These are phyloP conservation scores for Aspergillus sp. DNA, from an alignment of 2,329 filamentous ascomycete genomes.

Conservation along the genomic window DNA sequence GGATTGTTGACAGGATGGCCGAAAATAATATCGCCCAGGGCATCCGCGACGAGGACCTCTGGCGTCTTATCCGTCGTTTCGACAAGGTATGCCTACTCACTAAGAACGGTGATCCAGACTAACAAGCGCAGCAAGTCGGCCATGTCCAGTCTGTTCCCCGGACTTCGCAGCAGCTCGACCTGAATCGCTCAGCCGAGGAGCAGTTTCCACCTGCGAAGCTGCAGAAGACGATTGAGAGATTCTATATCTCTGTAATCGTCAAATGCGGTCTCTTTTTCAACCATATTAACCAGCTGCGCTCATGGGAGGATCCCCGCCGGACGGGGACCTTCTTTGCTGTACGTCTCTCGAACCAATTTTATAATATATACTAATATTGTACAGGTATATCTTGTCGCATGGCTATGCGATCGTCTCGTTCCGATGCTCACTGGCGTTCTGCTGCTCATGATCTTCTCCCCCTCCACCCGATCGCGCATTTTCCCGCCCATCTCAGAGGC, in stretches of 20 bases:
- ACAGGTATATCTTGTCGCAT: conserved; percentile 61
- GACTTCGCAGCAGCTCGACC: conserved; percentile 63
- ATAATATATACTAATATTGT: not conserved
- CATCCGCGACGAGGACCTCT: conserved; percentile 59
- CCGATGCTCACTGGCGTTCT: conserved; percentile 60
- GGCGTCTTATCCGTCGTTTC: conserved; percentile 70
- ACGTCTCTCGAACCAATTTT: conserved; percentile 15
- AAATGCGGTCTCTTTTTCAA: conserved; percentile 66
- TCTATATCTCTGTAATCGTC: conserved; percentile 78
- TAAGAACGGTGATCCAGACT: not conserved
- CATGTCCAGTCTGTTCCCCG: conserved; percentile 66
- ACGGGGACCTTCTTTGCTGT: conserved; percentile 66
- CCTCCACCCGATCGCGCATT: conserved; percentile 59
- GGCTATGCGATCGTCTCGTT: conserved; percentile 69
- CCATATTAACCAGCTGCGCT: conserved; percentile 72
- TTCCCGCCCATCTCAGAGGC: conserved; percentile 55
- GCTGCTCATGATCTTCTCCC: conserved; percentile 66
- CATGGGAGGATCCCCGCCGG: conserved; percentile 71
- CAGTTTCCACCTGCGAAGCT: conserved; percentile 83
- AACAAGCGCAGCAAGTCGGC: conserved; percentile 56
- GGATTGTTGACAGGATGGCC: not conserved
- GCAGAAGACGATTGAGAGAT: conserved; percentile 71
- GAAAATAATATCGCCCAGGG: not conserved
- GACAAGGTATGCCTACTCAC: conserved; percentile 58
- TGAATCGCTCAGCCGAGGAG: conserved; percentile 78